phyloP scores from a whole-genome alignment of 305 asterid genomes.

The Fraxinus sp. region DNA sequence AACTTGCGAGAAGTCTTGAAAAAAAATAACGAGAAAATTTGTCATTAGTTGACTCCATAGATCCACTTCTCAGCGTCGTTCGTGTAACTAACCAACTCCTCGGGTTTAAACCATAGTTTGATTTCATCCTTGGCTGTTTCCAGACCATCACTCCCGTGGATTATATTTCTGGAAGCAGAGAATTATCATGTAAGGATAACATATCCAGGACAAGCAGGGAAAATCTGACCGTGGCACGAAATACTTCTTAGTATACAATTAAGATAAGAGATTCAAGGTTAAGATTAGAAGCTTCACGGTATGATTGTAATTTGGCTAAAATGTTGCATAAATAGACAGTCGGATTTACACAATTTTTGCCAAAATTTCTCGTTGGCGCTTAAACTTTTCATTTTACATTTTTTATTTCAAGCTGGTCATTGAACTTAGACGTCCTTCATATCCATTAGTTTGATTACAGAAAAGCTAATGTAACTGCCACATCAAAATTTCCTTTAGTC shows the following conservation, averaged over 20 bases:
- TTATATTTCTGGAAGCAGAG: conserved; percentile 62
- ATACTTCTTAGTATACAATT: background rate
- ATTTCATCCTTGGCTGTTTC: conserved; percentile 97
- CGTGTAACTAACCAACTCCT: conserved; percentile 74
- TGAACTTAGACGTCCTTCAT: background rate
- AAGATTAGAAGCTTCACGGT: background rate
- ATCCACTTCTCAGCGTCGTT: conserved; percentile 85
- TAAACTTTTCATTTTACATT: too few species aligned
- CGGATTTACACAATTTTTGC: background rate
- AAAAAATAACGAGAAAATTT: background rate
- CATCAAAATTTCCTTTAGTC: background rate
- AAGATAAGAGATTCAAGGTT: background rate
- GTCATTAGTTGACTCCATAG: conserved; percentile 61
- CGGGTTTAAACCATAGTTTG: conserved; percentile 86
- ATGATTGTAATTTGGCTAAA: background rate
- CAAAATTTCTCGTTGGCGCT: background rate
- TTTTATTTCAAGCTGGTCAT: background rate
- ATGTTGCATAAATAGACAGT: background rate
- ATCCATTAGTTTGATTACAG: background rate
- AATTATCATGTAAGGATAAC: conserved; percentile 1
- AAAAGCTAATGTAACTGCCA: background rate
- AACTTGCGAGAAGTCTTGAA: background rate
- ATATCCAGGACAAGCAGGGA: background rate
- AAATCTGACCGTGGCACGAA: background rate
- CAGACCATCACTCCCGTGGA: conserved; percentile 94